phyloP scores from a whole-genome alignment of 306 rosid genomes.

The Urtica urens region DNA sequence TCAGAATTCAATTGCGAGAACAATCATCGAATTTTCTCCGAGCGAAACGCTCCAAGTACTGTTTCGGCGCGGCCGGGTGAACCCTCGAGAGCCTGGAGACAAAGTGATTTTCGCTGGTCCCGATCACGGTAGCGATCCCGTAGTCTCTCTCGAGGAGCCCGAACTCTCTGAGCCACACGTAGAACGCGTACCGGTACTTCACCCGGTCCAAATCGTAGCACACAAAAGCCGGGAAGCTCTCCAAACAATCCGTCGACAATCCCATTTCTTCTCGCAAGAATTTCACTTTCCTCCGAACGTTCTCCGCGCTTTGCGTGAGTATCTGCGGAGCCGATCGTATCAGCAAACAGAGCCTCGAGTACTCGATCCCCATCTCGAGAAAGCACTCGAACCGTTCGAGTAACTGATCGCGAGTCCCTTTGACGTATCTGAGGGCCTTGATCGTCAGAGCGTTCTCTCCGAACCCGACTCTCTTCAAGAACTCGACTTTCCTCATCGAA shows the following conservation, averaged over 20 bases:
- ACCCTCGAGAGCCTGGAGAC: conserved; percentile 31
- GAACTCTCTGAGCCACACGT: conserved; percentile 44
- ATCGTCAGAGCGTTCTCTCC: conserved; percentile 64
- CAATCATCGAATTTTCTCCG: too few relatives aligned
- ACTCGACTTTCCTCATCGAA: conserved; percentile 44
- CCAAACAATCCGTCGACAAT: conserved; percentile 28
- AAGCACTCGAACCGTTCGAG: conserved; percentile 50
- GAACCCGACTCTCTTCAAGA: conserved; percentile 58
- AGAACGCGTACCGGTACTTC: conserved; percentile 59
- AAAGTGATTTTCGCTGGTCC: conserved; percentile 51
- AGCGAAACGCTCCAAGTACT: conserved; percentile 2
- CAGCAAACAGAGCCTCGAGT: conserved; percentile 45
- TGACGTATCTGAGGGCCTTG: conserved; percentile 30
- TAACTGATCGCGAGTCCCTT: conserved; percentile 39
- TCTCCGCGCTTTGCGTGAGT: conserved; percentile 50
- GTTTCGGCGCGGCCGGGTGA: conserved; percentile 73
- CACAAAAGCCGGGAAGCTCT: conserved; percentile 48
- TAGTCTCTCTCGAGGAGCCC: conserved; percentile 36
- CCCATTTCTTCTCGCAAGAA: conserved; percentile 50
- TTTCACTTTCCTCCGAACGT: conserved; percentile 38
- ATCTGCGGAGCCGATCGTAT: conserved; percentile 35
- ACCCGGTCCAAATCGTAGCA: conserved; percentile 59
- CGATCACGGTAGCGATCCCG: conserved; percentile 57
- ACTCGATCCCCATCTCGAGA: conserved; percentile 40
- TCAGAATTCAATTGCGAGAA: too few relatives aligned